Base-by-base conservation (phyloP, 805 yeast species). In the Yamadazyma olivae region DNA sequence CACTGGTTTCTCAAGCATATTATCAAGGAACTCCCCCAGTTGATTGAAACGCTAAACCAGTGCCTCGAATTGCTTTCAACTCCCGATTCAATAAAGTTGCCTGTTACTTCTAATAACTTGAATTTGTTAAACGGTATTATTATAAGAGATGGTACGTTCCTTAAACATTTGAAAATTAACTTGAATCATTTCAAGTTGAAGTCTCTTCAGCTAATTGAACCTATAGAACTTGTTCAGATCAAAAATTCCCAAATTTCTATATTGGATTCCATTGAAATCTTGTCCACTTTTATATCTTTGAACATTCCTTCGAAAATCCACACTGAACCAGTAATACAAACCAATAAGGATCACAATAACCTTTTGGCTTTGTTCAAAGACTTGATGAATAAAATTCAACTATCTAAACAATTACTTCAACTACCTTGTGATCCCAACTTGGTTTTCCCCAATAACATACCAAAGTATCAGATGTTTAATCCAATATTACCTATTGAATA, bases 71-170 rank as follows among this genome's bases (percentile, higher is more conserved):
- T 67, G 27, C 48, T 67, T 7, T 40, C 39, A 19, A 36, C 25
- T 6, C 35, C 39, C 12, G 39, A 36, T 27, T 36, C 39, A 13
- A 68, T 77, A 35, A 79, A 74, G 38, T 61, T 83, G 33, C 84
- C 89, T 0, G 57, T 83, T 5, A 64, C 79, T 0, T 67, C 79
- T 0, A 61, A 69, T 12, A 73, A 79, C 36, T 71, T 74, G 38
- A 83, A 79, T 3, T 21, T 27, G 30, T 56, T 81, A 12, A 79
- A 80, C 41, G 91, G 91, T 0, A 66, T 77, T 1, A 53, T 82
- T 0, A 73, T 76, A 0, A 55, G 90, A 33, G 70, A 67, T 35
- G 80, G 81, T 5, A 67, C 72, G 9, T 70, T 70, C 41, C 61
- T 83, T 4, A 63, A 72, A 1, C 74, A 73, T 20, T 53, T 81